Conservation (phyloP, 768 basidiomycete genomes). For the Phallus indusiatus region DNA sequence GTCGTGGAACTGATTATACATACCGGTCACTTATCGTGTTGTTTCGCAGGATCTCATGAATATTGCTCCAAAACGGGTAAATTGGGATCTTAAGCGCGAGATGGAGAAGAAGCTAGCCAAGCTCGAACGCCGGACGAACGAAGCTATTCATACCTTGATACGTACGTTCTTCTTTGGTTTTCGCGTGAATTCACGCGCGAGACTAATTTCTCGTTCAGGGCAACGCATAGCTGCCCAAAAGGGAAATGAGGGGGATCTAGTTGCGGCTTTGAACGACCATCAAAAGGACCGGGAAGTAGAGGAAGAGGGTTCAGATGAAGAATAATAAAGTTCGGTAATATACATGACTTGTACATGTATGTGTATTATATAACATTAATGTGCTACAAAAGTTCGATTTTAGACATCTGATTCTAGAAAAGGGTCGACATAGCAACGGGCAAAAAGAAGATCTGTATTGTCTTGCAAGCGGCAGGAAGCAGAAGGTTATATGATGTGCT, state of each 20-base stretch:
- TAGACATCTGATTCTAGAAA: background rate
- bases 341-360: slow-evolving; percentile 4
- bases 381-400: background rate
- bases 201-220: slow-evolving; percentile 32
- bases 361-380: slow-evolving; percentile 8
- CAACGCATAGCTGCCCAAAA: slow-evolving; percentile 74
- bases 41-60: slow-evolving; percentile 77
- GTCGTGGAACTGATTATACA: background rate
- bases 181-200: background rate
- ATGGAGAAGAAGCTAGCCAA: slow-evolving; percentile 83
- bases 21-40: background rate
- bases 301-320: slow-evolving; percentile 57
- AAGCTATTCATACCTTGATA: slow-evolving; percentile 87
- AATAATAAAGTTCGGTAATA: slow-evolving; percentile 23
- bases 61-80: slow-evolving; percentile 93
- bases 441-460: background rate
- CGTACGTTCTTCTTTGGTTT: slow-evolving; percentile 42
- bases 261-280: slow-evolving; percentile 78
- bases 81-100: slow-evolving; percentile 94
- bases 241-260: slow-evolving; percentile 66
- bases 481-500: slow-evolving; percentile 20
- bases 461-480: background rate
- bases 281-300: slow-evolving; percentile 43
- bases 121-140: slow-evolving; percentile 86
- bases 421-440: background rate